phyloP scores from a whole-genome alignment of 306 rosid species.

The Cyamopsis tetragonoloba region DNA sequence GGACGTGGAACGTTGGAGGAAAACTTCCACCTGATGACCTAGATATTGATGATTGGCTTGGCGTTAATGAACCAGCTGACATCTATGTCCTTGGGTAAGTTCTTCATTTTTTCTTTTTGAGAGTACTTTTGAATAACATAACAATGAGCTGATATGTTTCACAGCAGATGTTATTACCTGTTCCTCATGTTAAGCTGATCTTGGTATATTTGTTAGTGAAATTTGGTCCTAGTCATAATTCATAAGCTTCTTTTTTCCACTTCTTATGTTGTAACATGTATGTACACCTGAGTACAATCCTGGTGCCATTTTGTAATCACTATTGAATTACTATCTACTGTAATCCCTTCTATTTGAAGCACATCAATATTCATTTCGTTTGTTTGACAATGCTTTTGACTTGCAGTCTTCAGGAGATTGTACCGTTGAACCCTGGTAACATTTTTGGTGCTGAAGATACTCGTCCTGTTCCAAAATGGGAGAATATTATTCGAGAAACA shows the following conservation, averaged over 20 bases:
- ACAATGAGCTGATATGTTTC: constrained; percentile 15
- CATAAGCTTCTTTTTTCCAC: not conserved
- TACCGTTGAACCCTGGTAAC: constrained; percentile 89
- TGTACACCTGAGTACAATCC: not conserved
- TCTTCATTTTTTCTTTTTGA: not conserved
- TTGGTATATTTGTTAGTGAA: not conserved
- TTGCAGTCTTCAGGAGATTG: constrained; percentile 97
- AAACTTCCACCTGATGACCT: constrained; percentile 83
- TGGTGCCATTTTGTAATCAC: not conserved
- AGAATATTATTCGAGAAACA: constrained; percentile 77
- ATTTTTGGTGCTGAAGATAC: constrained; percentile 93
- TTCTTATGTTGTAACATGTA: not conserved
- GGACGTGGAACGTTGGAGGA: constrained; percentile 98
- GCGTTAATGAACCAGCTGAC: constrained; percentile 79
- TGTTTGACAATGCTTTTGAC: constrained; percentile 23
- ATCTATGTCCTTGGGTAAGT: constrained; percentile 92
- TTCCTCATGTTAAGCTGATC: not conserved
- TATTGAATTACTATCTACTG: not conserved
- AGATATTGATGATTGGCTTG: constrained; percentile 90
- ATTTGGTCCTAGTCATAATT: not conserved
- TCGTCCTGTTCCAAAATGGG: constrained; percentile 85
- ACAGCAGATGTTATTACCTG: not conserved
- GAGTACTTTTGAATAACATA: constrained; percentile 1
- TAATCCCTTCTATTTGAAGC: constrained; percentile 17
- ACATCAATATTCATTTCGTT: constrained; percentile 9